A percentile compares a stretch with the other conserved stretches of the same genome.
Conservation (phyloP, 768 basidiomycete species). For the Sistotremastrum niveocremeum region DNA sequence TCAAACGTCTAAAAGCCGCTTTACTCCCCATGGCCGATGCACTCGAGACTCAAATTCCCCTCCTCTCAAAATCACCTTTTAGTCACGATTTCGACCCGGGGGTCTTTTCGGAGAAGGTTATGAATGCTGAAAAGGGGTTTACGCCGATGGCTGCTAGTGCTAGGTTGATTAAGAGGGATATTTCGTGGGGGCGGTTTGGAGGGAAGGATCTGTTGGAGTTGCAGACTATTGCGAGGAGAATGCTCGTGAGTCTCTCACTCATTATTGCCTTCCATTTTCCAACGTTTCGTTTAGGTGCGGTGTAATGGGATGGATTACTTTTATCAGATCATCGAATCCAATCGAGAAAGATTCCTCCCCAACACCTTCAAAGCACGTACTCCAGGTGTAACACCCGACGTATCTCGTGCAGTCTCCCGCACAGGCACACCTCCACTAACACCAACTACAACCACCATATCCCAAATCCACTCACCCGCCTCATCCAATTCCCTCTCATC, state of each 20-base stretch:
- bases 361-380: no score
- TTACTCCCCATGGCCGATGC: conserved; percentile 33
- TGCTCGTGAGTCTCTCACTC: neutral
- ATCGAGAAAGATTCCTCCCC: conserved; percentile 35
- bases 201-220: conserved; percentile 42
- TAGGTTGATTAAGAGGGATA: conserved; percentile 41
- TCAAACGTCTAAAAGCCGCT: conserved; percentile 31
- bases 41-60: conserved; percentile 31
- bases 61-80: conserved; percentile 31
- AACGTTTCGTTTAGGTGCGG: conserved; percentile 23
- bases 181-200: conserved; percentile 45
- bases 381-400: no score
- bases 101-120: conserved; percentile 19
- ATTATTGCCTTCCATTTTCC: conserved; percentile 13
- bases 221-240: conserved; percentile 31
- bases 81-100: conserved; percentile 21
- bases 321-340: conserved; percentile 50
- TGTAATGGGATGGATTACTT: conserved; percentile 52
- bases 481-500: no score
- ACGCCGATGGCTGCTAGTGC: conserved; percentile 37
- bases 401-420: no score
- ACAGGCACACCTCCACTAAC: no score
- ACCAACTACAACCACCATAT: no score
- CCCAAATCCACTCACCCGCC: no score
- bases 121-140: conserved; percentile 34